phyloP scores from a whole-genome alignment of 202 grass and related monocot species.

The Thinopyrum obtusiflorum region DNA sequence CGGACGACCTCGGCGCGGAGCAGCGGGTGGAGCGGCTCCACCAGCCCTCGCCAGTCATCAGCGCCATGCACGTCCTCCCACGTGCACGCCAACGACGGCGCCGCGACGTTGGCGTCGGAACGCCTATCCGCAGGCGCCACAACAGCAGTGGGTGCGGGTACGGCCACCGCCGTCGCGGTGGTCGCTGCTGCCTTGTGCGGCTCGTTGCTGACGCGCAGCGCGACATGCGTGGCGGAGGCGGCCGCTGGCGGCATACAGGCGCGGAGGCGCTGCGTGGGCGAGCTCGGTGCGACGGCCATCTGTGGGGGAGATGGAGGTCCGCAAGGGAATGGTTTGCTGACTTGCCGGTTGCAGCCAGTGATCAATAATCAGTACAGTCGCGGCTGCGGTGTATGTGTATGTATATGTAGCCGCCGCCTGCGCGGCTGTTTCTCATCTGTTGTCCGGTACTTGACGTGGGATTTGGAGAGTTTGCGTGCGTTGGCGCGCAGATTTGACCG shows the following conservation, averaged over 20 bases:
- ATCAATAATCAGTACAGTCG: background rate
- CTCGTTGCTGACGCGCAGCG: background rate
- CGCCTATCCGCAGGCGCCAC: background rate
- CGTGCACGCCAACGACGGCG: conserved; percentile 7
- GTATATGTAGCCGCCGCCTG: background rate
- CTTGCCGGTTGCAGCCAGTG: background rate
- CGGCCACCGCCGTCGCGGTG: background rate
- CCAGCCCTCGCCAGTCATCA: conserved; percentile 48
- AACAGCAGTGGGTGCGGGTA: background rate
- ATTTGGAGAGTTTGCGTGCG: background rate
- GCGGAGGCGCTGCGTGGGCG: background rate
- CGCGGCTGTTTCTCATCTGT: background rate
- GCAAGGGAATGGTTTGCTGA: background rate
- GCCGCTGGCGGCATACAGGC: background rate
- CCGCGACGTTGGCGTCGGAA: background rate
- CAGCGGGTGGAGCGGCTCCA: conserved; percentile 55
- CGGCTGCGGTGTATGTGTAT: background rate
- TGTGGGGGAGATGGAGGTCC: background rate
- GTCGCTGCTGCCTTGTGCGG: background rate
- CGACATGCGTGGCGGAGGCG: conserved; percentile 1
- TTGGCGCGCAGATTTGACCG: conserved; percentile 26
- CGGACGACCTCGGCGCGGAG: conserved; percentile 61
- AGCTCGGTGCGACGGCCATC: background rate
- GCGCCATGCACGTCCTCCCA: conserved; percentile 67
- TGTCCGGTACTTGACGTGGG: background rate